Evolutionary conservation across 1,284 basidiomycete genomes (phyloP).

Genomic region (Fomes fomentarius): DNA sequence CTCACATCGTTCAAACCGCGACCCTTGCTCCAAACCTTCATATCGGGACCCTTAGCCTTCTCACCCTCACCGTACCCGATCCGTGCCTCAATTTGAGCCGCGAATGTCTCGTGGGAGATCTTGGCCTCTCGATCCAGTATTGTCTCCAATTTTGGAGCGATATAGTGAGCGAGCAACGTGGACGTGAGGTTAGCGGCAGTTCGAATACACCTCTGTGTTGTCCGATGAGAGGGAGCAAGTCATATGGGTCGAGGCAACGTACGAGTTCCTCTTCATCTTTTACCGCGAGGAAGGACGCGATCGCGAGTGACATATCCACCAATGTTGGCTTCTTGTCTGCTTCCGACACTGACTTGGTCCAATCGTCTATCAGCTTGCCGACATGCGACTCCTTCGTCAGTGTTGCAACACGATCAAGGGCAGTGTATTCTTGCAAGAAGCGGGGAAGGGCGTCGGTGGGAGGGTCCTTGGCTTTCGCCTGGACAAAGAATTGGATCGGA

Average conservation of each 20-base stretch:
- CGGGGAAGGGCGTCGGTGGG: slow-evolving; percentile 69
- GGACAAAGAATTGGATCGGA: slow-evolving; percentile 67
- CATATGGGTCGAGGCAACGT: too few relatives aligned
- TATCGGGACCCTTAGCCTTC: slow-evolving; percentile 78
- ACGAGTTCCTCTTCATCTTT: slow-evolving; percentile 94
- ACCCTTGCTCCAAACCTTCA: slow-evolving; percentile 88
- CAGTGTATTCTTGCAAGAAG: slow-evolving; percentile 60
- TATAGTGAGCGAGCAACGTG: slow-evolving; percentile 85
- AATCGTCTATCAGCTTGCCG: slow-evolving; percentile 83
- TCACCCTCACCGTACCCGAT: slow-evolving; percentile 84
- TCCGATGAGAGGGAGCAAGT: not conserved
- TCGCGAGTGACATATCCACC: slow-evolving; percentile 76
- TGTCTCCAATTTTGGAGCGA: slow-evolving; percentile 86
- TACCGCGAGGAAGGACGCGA: slow-evolving; percentile 81
- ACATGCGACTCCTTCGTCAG: slow-evolving; percentile 79
- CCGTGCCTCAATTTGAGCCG: slow-evolving; percentile 83
- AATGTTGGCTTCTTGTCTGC: slow-evolving; percentile 67
- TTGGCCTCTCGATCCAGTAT: slow-evolving; percentile 92
- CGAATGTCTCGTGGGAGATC: slow-evolving; percentile 87
- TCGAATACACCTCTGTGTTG: slow-evolving; percentile 71
- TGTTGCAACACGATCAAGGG: slow-evolving; percentile 65
- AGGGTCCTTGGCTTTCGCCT: slow-evolving; percentile 76
- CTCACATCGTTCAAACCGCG: slow-evolving; percentile 74
- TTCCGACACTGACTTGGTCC: slow-evolving; percentile 64
- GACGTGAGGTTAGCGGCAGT: slow-evolving; percentile 83